Conservation (phyloP, 2,329 filamentous ascomycete species). For the Paraconiothyrium brasiliense region DNA sequence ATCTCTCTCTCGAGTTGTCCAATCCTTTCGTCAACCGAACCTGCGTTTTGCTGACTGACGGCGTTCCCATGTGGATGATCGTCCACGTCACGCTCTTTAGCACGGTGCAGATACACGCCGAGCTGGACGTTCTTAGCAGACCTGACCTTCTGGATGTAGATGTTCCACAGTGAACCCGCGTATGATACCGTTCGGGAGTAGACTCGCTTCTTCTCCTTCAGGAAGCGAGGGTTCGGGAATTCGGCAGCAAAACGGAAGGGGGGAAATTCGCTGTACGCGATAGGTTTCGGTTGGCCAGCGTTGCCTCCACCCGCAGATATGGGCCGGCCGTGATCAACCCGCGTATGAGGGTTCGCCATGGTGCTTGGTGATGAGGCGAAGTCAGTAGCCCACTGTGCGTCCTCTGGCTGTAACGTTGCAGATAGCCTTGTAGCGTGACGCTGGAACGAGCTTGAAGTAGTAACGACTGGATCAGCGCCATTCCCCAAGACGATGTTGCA, state of each 20-base stretch:
- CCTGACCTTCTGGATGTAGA: slow-evolving; percentile 69
- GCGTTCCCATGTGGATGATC: slow-evolving; percentile 53
- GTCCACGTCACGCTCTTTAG: slow-evolving; percentile 63
- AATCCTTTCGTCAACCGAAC: slow-evolving; percentile 63
- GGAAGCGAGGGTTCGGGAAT: slow-evolving; percentile 63
- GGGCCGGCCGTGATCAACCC: slow-evolving; percentile 41
- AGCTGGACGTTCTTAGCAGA: slow-evolving; percentile 65
- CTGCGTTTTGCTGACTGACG: slow-evolving; percentile 48
- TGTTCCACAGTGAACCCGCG: slow-evolving; percentile 67
- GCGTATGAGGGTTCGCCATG: slow-evolving; percentile 45
- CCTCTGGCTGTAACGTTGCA: slow-evolving; percentile 62
- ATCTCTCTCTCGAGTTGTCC: slow-evolving; percentile 64
- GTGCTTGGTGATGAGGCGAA: slow-evolving; percentile 60
- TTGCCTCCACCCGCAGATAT: slow-evolving; percentile 48
- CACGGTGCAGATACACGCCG: slow-evolving; percentile 67
- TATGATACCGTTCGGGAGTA: slow-evolving; percentile 69
- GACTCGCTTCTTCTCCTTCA: slow-evolving; percentile 68
- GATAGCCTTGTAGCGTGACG: slow-evolving; percentile 59
- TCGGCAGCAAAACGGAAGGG: slow-evolving; percentile 68
- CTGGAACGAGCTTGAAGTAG: slow-evolving; percentile 56
- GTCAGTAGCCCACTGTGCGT: slow-evolving; percentile 65
- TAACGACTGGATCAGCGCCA: slow-evolving; percentile 61
- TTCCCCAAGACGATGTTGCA: slow-evolving; percentile 66
- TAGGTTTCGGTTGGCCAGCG: slow-evolving; percentile 49
- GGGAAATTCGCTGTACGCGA: slow-evolving; percentile 64